Evolutionary conservation across 2,329 filamentous ascomycete genomes (phyloP).

Genomic region (Zasmidium angulare): DNA sequence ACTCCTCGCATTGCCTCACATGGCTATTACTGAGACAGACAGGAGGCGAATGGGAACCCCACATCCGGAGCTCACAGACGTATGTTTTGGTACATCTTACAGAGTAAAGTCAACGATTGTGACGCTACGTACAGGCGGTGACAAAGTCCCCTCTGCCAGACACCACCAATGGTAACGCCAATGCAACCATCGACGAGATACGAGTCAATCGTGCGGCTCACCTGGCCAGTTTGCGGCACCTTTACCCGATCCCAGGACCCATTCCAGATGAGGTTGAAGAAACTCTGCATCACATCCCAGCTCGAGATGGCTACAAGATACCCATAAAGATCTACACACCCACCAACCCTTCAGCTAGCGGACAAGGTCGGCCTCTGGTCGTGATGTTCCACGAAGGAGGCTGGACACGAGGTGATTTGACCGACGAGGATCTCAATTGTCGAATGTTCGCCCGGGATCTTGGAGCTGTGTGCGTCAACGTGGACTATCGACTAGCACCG

Average conservation of each 20-base stretch:
- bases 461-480: conserved; percentile 18
- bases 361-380: conserved; percentile 30
- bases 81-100: background rate
- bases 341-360: background rate
- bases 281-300: conserved; percentile 5
- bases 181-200: background rate
- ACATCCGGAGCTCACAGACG: background rate
- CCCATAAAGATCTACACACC: conserved; percentile 19
- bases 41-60: conserved; percentile 2
- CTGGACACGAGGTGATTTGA: conserved; percentile 44
- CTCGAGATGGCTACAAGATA: conserved; percentile 18
- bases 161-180: background rate
- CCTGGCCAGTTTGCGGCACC: background rate
- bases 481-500: conserved; percentile 45
- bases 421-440: conserved; percentile 36
- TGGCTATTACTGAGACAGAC: background rate
- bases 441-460: conserved; percentile 19
- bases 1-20: too few species aligned
- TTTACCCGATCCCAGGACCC: conserved; percentile 22
- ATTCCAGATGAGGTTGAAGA: conserved; percentile 21
- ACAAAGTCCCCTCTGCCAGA: background rate
- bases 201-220: background rate
- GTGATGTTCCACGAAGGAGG: conserved; percentile 48
- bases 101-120: background rate
- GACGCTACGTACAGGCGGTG: background rate